phyloP scores from a whole-genome alignment of 345 rosid genomes.

The Hibiscus syriacus region DNA sequence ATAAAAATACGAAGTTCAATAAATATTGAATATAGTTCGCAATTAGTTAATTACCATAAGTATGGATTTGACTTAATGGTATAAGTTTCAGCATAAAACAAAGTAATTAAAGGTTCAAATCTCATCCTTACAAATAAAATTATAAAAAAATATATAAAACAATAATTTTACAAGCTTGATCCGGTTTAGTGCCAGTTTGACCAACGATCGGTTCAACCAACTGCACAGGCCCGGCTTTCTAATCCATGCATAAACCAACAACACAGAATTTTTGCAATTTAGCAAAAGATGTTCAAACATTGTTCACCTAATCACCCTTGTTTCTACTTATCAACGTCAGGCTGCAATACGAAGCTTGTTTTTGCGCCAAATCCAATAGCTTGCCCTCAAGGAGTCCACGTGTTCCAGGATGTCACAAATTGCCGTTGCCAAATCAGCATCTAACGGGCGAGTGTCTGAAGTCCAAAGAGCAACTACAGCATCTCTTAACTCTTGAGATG shows the following conservation, averaged over 20 bases:
- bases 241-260: background rate
- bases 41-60: background rate
- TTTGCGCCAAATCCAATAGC: constrained; percentile 80
- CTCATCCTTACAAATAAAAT: background rate
- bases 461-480: constrained; percentile 41
- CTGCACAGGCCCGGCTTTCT: background rate
- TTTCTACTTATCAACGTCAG: background rate
- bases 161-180: no score
- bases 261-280: background rate
- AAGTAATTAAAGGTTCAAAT: background rate
- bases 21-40: no score
- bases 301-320: background rate
- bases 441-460: constrained; percentile 28
- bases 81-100: background rate
- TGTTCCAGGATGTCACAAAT: constrained; percentile 53
- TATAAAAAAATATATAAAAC: background rate
- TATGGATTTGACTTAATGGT: background rate
- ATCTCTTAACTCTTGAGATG: constrained; percentile 52
- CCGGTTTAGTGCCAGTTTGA: background rate
- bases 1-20: no score
- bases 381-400: constrained; percentile 63
- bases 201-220: background rate
- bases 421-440: constrained; percentile 35
- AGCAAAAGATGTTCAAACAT: background rate
- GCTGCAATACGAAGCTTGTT: constrained; percentile 31